These are phyloP conservation scores for Wallacemonas rigidus DNA, from an alignment of 208 protist species.

Conservation along the genomic window DNA sequence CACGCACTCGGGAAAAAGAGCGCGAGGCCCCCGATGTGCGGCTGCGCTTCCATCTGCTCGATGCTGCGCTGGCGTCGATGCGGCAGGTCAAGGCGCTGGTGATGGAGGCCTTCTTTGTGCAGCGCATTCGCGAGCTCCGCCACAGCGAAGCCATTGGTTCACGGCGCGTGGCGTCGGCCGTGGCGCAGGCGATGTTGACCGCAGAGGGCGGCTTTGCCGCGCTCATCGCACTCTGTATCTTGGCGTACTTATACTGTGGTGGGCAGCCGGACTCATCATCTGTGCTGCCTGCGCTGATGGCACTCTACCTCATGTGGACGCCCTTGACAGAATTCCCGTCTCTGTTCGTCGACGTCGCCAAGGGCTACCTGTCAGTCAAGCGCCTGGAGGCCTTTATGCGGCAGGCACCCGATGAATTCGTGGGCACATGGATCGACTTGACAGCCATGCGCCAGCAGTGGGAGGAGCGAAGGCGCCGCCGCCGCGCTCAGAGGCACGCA, in stretches of 20 bases:
- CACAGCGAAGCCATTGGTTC: constrained; percentile 25
- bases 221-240: constrained; percentile 25
- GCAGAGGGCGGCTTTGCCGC: constrained; percentile 31
- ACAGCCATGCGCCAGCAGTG: constrained; percentile 37
- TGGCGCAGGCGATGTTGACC: constrained; percentile 26
- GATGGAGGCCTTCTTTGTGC: constrained; percentile 38
- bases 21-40: constrained; percentile 21
- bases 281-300: constrained; percentile 43
- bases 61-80: constrained; percentile 37
- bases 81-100: constrained; percentile 65
- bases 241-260: constrained; percentile 23
- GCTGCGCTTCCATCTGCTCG: constrained; percentile 44
- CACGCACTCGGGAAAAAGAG: constrained; percentile 33
- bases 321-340: constrained; percentile 52
- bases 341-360: constrained; percentile 47
- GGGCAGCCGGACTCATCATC: constrained; percentile 9
- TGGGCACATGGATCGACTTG: constrained; percentile 64
- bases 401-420: constrained; percentile 66
- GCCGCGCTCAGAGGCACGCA: constrained; percentile 10
- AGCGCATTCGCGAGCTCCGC: constrained; percentile 33
- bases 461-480: constrained; percentile 11
- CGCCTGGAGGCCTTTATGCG: constrained; percentile 62
- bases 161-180: constrained; percentile 28
- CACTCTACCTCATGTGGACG: constrained; percentile 42
- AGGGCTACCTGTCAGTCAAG: constrained; percentile 61